phyloP scores from a whole-genome alignment of 768 basidiomycete genomes.

The Macrolepiota fuliginosa region DNA sequence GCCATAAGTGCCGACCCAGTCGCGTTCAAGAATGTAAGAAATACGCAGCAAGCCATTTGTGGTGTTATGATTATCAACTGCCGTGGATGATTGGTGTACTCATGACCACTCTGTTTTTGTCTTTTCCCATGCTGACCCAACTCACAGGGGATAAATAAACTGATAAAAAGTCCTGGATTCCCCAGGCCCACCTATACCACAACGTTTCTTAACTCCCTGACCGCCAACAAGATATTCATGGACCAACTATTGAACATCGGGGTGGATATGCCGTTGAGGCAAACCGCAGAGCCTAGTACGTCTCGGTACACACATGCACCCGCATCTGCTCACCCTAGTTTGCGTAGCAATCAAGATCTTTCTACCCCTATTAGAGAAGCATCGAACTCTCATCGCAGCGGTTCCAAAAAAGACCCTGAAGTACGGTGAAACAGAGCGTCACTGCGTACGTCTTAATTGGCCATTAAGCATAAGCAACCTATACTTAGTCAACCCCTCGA shows the following conservation, averaged over 20 bases:
- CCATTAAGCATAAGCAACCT: not conserved
- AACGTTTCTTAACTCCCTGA: not conserved
- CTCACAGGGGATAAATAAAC: not conserved
- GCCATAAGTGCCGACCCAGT: too few relatives aligned
- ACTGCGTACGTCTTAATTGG: constrained; percentile 35
- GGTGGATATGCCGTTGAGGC: not conserved
- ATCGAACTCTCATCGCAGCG: constrained; percentile 41
- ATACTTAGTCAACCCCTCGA: not conserved
- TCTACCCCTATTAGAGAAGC: constrained; percentile 46
- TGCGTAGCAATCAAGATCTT: constrained; percentile 45
- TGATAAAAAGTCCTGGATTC: not conserved
- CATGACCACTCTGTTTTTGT: not conserved
- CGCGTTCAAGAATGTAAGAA: too few relatives aligned
- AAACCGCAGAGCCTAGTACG: not conserved
- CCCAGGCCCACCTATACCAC: not conserved
- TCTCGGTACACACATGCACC: not conserved
- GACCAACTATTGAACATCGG: not conserved
- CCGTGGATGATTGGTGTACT: not conserved
- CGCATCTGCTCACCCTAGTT: not conserved
- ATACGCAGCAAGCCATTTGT: too few relatives aligned
- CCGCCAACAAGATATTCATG: not conserved
- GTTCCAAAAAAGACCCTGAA: constrained; percentile 54
- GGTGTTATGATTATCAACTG: not conserved
- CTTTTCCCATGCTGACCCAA: not conserved
- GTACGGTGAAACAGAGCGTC: constrained; percentile 51